Base-by-base conservation (phyloP, 164 flowering plant species). In the Kingdonia uniflora region DNA sequence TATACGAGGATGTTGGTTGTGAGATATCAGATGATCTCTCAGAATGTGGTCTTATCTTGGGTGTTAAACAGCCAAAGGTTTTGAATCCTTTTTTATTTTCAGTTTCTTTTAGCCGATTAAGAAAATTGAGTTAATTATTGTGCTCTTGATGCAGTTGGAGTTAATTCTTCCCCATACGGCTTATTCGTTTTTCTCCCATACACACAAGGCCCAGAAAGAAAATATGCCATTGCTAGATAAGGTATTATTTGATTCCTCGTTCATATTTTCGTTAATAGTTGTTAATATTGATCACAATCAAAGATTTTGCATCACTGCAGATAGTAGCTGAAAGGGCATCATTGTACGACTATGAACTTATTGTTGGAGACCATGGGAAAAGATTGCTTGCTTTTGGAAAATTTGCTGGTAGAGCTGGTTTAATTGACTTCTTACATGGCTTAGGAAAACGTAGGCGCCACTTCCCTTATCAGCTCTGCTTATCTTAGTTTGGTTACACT, bases 151-250 rank as follows among this genome's bases (percentile, higher is more conserved):
- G 71, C 87, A 84, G 97, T 58, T 94, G 75, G 96, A 94, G 62
- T 79, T 85, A 90, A 80, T 94, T 68, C 82, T 85, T 61, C 92
- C 99, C 22, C 75, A 80, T 26, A 80, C 79, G 63, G 96, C 94
- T 8, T 94, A 94, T 68, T 78, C 96, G 7, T 89, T 94, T 62
- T 94, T 94, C 73, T 94, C 99, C 4, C 99, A 94, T 57, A 94
- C 99, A 29, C 99, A 94, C 76, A 94, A 94, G 72, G 99, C 94
- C 1, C 99, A 94, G 65, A 81, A 73, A 65, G 95, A 94, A 63
- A 94, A 85, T 74, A 89, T 94, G 95, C 95, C 99, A 43, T 61
- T 94, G 73, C 53, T 94, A 42, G 88, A 89, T 71, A 89, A 89
- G 81, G 97, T 84, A 63, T 7, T 47, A 8, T 11, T 13, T 47